A percentile compares a stretch with the other conserved stretches of the same genome.
These are phyloP conservation scores for Penicillium hordei DNA, from an alignment of 2,329 filamentous ascomycete genomes.

Conservation along the genomic window DNA sequence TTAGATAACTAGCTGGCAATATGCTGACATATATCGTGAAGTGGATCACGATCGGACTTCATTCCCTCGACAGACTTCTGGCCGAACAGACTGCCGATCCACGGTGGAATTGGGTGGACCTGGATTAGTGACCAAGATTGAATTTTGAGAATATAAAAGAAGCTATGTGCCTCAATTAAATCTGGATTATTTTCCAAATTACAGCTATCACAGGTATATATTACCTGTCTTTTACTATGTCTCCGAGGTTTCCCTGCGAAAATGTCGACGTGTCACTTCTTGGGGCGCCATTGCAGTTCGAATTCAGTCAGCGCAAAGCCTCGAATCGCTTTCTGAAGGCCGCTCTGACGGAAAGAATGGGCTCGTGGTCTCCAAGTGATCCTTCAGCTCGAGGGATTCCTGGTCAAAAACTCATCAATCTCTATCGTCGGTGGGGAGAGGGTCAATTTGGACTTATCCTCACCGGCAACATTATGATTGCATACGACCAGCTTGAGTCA, in stretches of 20 bases:
- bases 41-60: constrained; percentile 1
- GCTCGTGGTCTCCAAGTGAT: constrained; percentile 59
- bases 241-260: neutral
- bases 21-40: neutral
- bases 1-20: neutral
- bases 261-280: constrained; percentile 41
- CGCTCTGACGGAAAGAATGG: constrained; percentile 65
- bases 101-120: neutral
- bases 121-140: neutral
- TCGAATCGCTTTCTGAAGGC: constrained; percentile 67
- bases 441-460: constrained; percentile 23
- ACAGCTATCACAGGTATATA: no score
- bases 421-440: constrained; percentile 45
- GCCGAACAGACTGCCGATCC: neutral
- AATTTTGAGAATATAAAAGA: neutral
- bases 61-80: neutral
- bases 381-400: constrained; percentile 56
- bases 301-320: constrained; percentile 56
- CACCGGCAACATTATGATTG: constrained; percentile 30
- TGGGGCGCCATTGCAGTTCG: constrained; percentile 50
- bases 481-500: constrained; percentile 28
- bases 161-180: neutral
- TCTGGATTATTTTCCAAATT: neutral
- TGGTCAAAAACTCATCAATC: constrained; percentile 53
- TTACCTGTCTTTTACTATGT: neutral